phyloP scores from a whole-genome alignment of 805 yeast genomes.

The Hanseniaspora valbyensis region DNA sequence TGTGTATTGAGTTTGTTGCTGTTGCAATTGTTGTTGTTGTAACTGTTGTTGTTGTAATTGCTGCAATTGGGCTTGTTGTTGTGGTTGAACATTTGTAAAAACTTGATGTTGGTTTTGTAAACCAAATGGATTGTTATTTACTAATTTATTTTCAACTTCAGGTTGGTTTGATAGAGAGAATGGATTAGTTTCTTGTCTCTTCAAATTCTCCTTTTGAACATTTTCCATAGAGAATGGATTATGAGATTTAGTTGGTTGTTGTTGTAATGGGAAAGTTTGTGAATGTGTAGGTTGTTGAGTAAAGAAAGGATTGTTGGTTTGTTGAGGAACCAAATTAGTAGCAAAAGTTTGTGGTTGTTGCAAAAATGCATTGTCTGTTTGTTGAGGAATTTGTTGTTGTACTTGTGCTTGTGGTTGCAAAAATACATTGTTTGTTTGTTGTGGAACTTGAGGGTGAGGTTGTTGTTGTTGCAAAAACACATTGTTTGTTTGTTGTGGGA shows the following conservation, averaged over 20 bases:
- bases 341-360: neutral
- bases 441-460: slow-evolving; percentile 18
- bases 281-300: slow-evolving; percentile 20
- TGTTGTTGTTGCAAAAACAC: slow-evolving; percentile 17
- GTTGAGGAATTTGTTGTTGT: slow-evolving; percentile 21
- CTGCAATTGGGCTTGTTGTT: slow-evolving; percentile 12
- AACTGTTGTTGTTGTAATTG: slow-evolving; percentile 18
- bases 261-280: slow-evolving; percentile 19
- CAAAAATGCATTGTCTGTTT: slow-evolving; percentile 18
- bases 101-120: neutral
- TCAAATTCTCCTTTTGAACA: slow-evolving; percentile 20
- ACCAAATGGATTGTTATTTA: slow-evolving; percentile 14
- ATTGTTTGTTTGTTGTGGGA: neutral
- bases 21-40: slow-evolving; percentile 14
- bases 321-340: neutral
- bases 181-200: slow-evolving; percentile 19
- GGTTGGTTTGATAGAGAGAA: slow-evolving; percentile 15
- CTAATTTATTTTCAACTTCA: slow-evolving; percentile 3
- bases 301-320: slow-evolving; percentile 14
- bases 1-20: slow-evolving; percentile 1
- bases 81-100: slow-evolving; percentile 14
- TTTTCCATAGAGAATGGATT: slow-evolving; percentile 33
- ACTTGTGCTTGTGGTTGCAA: too few relatives aligned
- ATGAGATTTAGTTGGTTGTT: slow-evolving; percentile 26
- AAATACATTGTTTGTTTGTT: slow-evolving; percentile 19